A percentile compares a stretch with the other conserved stretches of the same genome.
Conservation (phyloP, 441 rosid genomes). For the Jatropha podagrica region DNA sequence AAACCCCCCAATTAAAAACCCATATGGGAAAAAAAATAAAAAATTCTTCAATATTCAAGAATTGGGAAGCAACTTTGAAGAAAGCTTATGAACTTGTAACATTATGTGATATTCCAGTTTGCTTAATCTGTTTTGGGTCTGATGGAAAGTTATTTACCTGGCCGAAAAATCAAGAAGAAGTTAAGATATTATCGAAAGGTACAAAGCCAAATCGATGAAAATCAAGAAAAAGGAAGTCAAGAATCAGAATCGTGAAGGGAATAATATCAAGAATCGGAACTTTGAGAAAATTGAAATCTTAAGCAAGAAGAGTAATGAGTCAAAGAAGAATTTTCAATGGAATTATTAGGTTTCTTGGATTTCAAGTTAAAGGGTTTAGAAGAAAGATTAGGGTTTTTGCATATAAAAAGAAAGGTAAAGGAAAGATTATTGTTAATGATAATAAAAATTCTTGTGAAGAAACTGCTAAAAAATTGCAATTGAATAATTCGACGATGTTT, state of each 20-base stretch:
- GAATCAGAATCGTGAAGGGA: not conserved
- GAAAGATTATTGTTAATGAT: too few relatives aligned
- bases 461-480: too few relatives aligned
- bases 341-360: too few relatives aligned
- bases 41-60: not conserved
- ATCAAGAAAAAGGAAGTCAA: not conserved
- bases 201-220: not conserved
- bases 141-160: not conserved
- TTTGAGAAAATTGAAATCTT: too few relatives aligned
- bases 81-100: conserved; percentile 6
- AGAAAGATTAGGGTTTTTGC: too few relatives aligned
- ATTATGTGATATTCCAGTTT: not conserved
- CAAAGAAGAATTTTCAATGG: too few relatives aligned
- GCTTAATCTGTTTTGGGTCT: not conserved
- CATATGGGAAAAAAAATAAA: not conserved
- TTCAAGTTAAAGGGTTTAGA: too few relatives aligned
- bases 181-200: not conserved
- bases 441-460: too few relatives aligned
- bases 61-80: conserved; percentile 1
- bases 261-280: too few relatives aligned
- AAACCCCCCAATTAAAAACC: not conserved
- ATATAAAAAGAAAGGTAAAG: too few relatives aligned
- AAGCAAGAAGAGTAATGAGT: too few relatives aligned
- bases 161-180: not conserved
- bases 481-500: too few relatives aligned